These are phyloP conservation scores for Amanita phalloides DNA, from an alignment of 768 basidiomycete genomes.

Conservation along the genomic window DNA sequence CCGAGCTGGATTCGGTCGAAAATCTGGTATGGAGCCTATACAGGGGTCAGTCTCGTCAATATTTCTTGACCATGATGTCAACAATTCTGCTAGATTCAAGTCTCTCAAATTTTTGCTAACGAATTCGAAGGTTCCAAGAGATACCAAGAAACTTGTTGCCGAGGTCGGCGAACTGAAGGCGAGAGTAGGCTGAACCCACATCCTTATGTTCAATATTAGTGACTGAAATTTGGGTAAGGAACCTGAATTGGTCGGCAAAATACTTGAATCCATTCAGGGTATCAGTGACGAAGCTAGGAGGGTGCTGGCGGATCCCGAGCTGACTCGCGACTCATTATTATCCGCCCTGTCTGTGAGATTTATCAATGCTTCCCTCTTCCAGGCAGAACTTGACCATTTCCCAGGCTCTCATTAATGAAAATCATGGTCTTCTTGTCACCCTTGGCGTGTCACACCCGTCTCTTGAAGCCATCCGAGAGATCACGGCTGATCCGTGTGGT, in stretches of 20 bases:
- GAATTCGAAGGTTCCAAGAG: constrained; percentile 86
- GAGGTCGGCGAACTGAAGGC: constrained; percentile 68
- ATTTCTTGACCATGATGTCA: background rate
- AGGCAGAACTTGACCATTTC: constrained; percentile 11
- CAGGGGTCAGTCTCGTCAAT: constrained; percentile 52
- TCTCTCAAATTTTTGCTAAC: constrained; percentile 85
- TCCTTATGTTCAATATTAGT: constrained; percentile 6
- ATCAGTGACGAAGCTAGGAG: constrained; percentile 78
- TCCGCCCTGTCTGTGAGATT: constrained; percentile 57
- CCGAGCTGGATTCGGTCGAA: constrained; percentile 64
- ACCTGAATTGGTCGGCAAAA: constrained; percentile 72
- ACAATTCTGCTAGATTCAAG: constrained; percentile 55
- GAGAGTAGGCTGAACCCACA: constrained; percentile 29
- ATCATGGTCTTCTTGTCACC: constrained; percentile 74
- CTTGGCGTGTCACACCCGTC: constrained; percentile 89
- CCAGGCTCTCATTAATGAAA: constrained; percentile 78
- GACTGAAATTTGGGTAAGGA: constrained; percentile 34
- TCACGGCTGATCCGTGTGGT: constrained; percentile 54
- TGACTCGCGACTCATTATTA: constrained; percentile 57
- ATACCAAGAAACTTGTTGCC: constrained; percentile 91
- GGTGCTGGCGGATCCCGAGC: constrained; percentile 61
- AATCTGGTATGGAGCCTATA: constrained; percentile 76
- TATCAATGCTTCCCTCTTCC: constrained; percentile 3
- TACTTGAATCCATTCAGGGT: constrained; percentile 72
- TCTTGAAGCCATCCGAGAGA: constrained; percentile 72